Evolutionary conservation across 495 filamentous ascomycete species (phyloP), one percentile per base, ranked within the genome.

Genomic region (Tuber microsphaerosporum): DNA sequence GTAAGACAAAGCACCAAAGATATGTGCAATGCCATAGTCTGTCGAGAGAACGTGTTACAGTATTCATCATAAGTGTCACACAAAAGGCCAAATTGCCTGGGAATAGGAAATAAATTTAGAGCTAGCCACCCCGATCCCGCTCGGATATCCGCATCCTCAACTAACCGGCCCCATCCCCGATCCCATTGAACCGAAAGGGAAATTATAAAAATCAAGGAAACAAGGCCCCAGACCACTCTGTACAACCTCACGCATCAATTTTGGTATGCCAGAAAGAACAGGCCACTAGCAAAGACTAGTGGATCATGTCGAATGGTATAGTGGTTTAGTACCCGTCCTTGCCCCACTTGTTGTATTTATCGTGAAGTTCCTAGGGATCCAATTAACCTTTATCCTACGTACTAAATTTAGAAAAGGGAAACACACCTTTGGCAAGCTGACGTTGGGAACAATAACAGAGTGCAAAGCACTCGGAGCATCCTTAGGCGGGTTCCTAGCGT

Each of bases 331-430:
- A 83, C 43, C 80, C 79, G 22, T 97, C 95, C 89, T 97, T 98
- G 85, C 94, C 95, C 88, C 91, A 97, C 89, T 99, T 99, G 90
- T 99, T 99, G 88, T 90, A 98, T 84, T 90, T 90, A 80, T 98
- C 95, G 86, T 99, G 95, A 74, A 96, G 88, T 71, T 89, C 86
- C 95, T 97, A 78, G 26, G 73, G 68, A 76, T n/a, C 68, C 69
- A 69, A 73, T 84, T 72, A 84, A 81, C 80, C 70, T 69, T 71
- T 31, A 70, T 78, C 37, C 73, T 46, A 14, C 34, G 45, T 19
- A 73, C 65, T 17, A n/a, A 31, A 34, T 20, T 37, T 61, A 73
- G 39, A n/a, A 22, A 68, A 46, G 56, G 26, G 65, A 68, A 61
- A 70, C 84, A 80, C 89, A 96, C 93, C 91, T 92, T 96, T 80